These are phyloP conservation scores for Nakataea oryzae DNA, from an alignment of 2,329 filamentous ascomycete genomes.

Conservation along the genomic window DNA sequence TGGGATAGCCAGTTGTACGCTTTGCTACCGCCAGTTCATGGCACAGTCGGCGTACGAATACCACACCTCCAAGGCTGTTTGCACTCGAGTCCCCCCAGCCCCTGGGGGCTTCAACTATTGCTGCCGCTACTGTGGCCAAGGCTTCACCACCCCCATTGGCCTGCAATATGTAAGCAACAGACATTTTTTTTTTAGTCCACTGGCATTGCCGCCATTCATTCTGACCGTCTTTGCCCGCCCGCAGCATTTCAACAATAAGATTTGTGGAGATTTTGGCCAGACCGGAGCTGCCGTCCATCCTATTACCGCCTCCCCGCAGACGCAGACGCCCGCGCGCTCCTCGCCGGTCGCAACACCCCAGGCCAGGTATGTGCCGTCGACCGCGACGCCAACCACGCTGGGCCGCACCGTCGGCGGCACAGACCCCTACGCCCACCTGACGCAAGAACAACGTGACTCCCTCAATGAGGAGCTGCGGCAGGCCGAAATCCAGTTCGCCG, in stretches of 20 bases:
- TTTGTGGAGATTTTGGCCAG: conserved; percentile 32
- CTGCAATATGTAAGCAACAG: conserved; percentile 26
- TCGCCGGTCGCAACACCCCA: conserved; percentile 1
- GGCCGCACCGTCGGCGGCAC: conserved; percentile 10
- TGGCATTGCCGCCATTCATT: conserved; percentile 2
- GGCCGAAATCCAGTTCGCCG: conserved; percentile 26
- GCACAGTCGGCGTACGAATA: neutral
- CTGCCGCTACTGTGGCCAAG: conserved; percentile 34
- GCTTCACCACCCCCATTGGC: conserved; percentile 30
- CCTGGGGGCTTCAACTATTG: conserved; percentile 21
- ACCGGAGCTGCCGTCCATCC: conserved; percentile 7
- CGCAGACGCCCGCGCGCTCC: neutral
- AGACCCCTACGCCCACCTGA: conserved; percentile 35
- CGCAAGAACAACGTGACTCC: conserved; percentile 14
- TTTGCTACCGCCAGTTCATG: conserved; percentile 3
- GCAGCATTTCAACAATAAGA: conserved; percentile 27
- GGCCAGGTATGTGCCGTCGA: neutral
- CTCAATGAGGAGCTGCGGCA: conserved; percentile 25
- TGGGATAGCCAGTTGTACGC: conserved; percentile 1
- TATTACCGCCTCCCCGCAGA: neutral
- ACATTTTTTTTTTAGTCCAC: too few species aligned
- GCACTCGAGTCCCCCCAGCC: conserved; percentile 14
- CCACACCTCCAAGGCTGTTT: conserved; percentile 14
- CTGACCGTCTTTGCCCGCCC: conserved; percentile 2
- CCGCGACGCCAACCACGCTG: conserved; percentile 1